These are phyloP conservation scores for Myxozyma vanderwaltii DNA, from an alignment of 805 yeast species.

Conservation along the genomic window DNA sequence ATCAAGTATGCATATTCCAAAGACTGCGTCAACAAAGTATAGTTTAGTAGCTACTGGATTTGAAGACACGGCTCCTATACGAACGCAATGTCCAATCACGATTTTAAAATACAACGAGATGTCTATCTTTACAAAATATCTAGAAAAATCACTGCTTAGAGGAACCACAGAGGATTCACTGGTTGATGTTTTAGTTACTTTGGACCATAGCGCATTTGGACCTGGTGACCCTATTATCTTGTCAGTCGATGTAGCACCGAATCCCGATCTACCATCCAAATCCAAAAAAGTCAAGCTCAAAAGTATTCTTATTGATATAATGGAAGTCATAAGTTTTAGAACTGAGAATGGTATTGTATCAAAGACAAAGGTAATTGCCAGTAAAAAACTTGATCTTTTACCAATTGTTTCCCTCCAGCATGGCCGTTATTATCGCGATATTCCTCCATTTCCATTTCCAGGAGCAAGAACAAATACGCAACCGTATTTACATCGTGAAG, in stretches of 20 bases:
- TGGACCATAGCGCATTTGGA: slow-evolving; percentile 45
- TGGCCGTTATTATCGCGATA: slow-evolving; percentile 34
- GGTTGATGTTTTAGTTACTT: slow-evolving; percentile 41
- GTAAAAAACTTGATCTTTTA: slow-evolving; percentile 38
- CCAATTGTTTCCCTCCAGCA: slow-evolving; percentile 35
- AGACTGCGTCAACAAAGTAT: slow-evolving; percentile 38
- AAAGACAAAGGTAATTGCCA: slow-evolving; percentile 40
- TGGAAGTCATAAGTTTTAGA: slow-evolving; percentile 42
- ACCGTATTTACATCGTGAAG: slow-evolving; percentile 38
- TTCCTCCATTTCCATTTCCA: slow-evolving; percentile 40
- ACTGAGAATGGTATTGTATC: slow-evolving; percentile 41
- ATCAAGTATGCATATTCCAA: slow-evolving; percentile 39
- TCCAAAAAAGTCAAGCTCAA: slow-evolving; percentile 44
- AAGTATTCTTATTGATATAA: slow-evolving; percentile 42
- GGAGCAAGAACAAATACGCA: slow-evolving; percentile 31
- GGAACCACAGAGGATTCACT: slow-evolving; percentile 43
- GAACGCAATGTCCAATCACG: slow-evolving; percentile 40
- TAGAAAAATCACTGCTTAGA: slow-evolving; percentile 38
- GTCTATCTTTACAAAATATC: slow-evolving; percentile 45
- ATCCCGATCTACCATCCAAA: slow-evolving; percentile 44
- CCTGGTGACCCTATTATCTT: slow-evolving; percentile 44
- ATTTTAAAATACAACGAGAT: slow-evolving; percentile 45
- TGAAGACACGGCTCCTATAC: neutral
- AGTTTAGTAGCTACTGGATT: slow-evolving; percentile 42
- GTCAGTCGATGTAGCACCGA: slow-evolving; percentile 41